Evolutionary conservation across 2,329 filamentous ascomycete genomes (phyloP).

Genomic region (Cladosporium phlei): DNA sequence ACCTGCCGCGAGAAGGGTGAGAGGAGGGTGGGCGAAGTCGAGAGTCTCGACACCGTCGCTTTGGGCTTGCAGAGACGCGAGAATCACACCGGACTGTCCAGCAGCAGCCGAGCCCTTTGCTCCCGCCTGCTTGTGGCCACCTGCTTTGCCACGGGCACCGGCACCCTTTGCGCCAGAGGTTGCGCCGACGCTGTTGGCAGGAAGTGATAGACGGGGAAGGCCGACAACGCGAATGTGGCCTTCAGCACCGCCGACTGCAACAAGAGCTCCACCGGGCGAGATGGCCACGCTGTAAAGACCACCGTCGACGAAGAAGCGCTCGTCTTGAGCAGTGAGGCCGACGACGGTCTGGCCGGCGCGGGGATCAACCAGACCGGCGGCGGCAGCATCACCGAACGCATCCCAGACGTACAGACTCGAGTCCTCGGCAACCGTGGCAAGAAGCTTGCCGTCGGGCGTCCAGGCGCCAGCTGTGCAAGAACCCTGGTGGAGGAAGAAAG

Average conservation of each 20-base stretch:
- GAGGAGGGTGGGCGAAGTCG: conserved; percentile 57
- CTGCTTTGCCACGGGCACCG: conserved; percentile 47
- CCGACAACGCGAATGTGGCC: conserved; percentile 82
- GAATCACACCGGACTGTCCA: conserved; percentile 64
- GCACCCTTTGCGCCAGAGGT: conserved; percentile 39
- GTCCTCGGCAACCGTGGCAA: conserved; percentile 88
- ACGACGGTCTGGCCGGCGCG: conserved; percentile 61
- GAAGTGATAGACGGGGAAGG: conserved; percentile 59
- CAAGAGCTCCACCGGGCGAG: conserved; percentile 71
- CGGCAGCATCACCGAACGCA: conserved; percentile 73
- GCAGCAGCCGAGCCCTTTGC: conserved; percentile 35
- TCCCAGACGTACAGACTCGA: conserved; percentile 88
- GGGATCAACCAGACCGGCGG: conserved; percentile 51
- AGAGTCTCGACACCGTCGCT: conserved; percentile 73
- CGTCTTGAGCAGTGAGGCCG: conserved; percentile 71
- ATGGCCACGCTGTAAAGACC: conserved; percentile 85
- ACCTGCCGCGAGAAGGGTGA: conserved; percentile 58
- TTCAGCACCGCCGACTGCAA: conserved; percentile 81
- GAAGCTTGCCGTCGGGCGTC: conserved; percentile 78
- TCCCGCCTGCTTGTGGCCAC: conserved; percentile 42
- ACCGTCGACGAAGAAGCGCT: conserved; percentile 86
- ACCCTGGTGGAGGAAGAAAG: conserved; percentile 84
- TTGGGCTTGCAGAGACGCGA: conserved; percentile 79
- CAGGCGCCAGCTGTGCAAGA: conserved; percentile 86
- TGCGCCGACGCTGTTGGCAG: conserved; percentile 26